Conservation (phyloP, 306 rosid species). For the Mucuna pruriens region DNA sequence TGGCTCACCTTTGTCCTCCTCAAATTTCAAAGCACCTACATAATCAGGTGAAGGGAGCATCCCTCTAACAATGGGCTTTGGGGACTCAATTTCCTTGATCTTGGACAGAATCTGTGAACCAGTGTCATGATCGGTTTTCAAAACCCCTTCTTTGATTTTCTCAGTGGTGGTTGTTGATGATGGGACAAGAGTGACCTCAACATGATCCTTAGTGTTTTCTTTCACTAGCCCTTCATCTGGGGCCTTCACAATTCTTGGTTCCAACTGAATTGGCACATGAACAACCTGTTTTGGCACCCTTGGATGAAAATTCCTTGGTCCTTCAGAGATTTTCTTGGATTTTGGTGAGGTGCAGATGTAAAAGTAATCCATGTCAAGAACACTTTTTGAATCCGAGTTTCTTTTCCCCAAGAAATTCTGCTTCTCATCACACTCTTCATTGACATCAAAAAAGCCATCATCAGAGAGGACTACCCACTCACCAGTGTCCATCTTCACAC, state of each 20-base stretch:
- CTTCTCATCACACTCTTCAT: slow-evolving; percentile 52
- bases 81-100: slow-evolving; percentile 73
- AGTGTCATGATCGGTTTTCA: slow-evolving; percentile 52
- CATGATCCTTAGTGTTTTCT: slow-evolving; percentile 24
- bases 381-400: slow-evolving; percentile 42
- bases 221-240: slow-evolving; percentile 34
- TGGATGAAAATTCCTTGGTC: slow-evolving; percentile 35
- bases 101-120: slow-evolving; percentile 66
- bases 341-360: slow-evolving; percentile 61
- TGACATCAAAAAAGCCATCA: slow-evolving; percentile 56
- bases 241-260: slow-evolving; percentile 32
- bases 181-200: slow-evolving; percentile 24
- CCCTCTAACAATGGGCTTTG: slow-evolving; percentile 58
- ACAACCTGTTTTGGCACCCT: slow-evolving; percentile 35
- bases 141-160: slow-evolving; percentile 1
- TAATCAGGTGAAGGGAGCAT: slow-evolving; percentile 49
- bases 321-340: slow-evolving; percentile 30
- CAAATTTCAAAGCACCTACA: slow-evolving; percentile 45
- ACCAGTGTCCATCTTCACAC: slow-evolving; percentile 61
- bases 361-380: slow-evolving; percentile 52
- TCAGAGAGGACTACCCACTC: slow-evolving; percentile 84
- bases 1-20: slow-evolving; percentile 56
- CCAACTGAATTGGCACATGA: slow-evolving; percentile 55
- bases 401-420: slow-evolving; percentile 38
- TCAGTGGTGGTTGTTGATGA: slow-evolving; percentile 13